Evolutionary conservation across 805 yeast species (phyloP).

Genomic region (Pichia occidentalis): DNA sequence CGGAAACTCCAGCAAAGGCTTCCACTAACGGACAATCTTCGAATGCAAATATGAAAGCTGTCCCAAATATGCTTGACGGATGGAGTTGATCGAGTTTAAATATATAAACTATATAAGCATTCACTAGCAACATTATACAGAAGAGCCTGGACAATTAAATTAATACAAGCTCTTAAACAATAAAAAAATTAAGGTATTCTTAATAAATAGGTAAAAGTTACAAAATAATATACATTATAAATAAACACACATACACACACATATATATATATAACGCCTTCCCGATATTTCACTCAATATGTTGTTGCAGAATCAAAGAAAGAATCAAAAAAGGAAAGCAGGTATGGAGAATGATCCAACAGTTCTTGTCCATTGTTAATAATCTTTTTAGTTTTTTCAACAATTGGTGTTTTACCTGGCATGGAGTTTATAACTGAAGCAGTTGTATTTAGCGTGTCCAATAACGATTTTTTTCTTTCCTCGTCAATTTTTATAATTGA

Average conservation of each 20-base stretch:
- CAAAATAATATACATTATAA: too few species aligned
- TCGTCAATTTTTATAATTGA: slow-evolving; percentile 13
- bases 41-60: slow-evolving; percentile 28
- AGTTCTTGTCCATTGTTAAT: slow-evolving; percentile 18
- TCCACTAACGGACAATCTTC: background rate
- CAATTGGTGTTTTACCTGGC: slow-evolving; percentile 12
- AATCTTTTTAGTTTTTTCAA: slow-evolving; percentile 14
- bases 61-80: slow-evolving; percentile 74
- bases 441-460: slow-evolving; percentile 10
- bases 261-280: too few species aligned
- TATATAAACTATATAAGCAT: too few species aligned
- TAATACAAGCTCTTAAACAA: background rate
- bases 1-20: background rate
- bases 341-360: slow-evolving; percentile 17
- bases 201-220: background rate
- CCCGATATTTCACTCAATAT: background rate
- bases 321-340: slow-evolving; percentile 20
- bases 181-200: background rate
- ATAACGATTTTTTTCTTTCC: slow-evolving; percentile 5
- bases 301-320: slow-evolving; percentile 15
- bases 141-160: too few species aligned
- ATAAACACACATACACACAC: too few species aligned
- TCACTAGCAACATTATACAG: too few species aligned
- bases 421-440: slow-evolving; percentile 4
- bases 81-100: slow-evolving; percentile 50